Conservation (phyloP, 352 stramenopile genomes). For the Phytophthora pisi region DNA sequence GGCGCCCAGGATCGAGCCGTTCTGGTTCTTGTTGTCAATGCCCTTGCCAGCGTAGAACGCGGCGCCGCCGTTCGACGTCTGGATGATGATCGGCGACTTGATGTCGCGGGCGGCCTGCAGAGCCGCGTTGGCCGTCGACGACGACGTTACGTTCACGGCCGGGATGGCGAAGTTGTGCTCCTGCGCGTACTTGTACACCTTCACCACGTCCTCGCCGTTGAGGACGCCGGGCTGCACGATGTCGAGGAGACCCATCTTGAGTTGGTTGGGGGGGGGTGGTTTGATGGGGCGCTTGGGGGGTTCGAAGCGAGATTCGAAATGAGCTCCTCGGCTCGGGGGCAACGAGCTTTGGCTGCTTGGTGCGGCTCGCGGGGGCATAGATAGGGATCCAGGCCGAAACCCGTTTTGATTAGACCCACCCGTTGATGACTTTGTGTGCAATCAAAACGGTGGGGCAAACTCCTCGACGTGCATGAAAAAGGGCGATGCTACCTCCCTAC, state of each 20-base stretch:
- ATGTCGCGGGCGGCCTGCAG: conserved; percentile 97
- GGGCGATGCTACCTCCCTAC: neutral
- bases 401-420: conserved; percentile 7
- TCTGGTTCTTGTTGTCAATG: conserved; percentile 95
- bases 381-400: conserved; percentile 8
- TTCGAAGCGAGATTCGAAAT: conserved; percentile 45
- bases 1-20: conserved; percentile 65
- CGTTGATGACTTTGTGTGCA: conserved; percentile 12
- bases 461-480: neutral
- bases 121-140: conserved; percentile 95
- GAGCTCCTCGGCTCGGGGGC: conserved; percentile 9
- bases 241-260: conserved; percentile 82
- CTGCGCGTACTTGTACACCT: conserved; percentile 94
- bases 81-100: conserved; percentile 97
- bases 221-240: conserved; percentile 87
- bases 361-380: conserved; percentile 3
- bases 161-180: conserved; percentile 97
- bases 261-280: neutral
- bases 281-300: conserved; percentile 12
- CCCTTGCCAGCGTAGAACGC: conserved; percentile 98
- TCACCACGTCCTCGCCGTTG: conserved; percentile 87
- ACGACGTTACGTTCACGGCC: conserved; percentile 97
- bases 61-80: conserved; percentile 97
- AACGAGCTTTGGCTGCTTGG: conserved; percentile 18
- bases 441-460: conserved; percentile 7